phyloP scores from a whole-genome alignment of 495 filamentous ascomycete species.

The Aspergillus taichungensis region DNA sequence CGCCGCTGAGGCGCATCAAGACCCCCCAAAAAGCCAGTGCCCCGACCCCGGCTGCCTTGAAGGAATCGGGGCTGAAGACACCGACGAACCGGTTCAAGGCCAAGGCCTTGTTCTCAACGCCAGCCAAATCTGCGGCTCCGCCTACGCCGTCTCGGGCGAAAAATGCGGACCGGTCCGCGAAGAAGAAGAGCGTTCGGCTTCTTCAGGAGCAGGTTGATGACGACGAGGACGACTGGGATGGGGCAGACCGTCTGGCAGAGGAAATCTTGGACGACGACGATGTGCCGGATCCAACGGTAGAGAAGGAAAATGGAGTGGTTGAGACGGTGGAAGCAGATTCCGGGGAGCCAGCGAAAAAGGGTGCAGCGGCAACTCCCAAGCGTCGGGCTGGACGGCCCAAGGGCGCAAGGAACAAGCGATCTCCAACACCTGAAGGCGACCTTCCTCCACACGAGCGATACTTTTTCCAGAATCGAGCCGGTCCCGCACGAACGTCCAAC shows the following conservation, averaged over 20 bases:
- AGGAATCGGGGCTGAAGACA: slow-evolving; percentile 36
- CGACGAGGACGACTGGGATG: slow-evolving; percentile 68
- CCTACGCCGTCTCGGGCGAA: slow-evolving; percentile 48
- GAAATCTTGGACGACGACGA: slow-evolving; percentile 55
- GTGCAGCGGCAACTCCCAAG: slow-evolving; percentile 42
- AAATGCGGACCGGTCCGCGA: slow-evolving; percentile 73
- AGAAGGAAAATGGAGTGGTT: slow-evolving; percentile 30
- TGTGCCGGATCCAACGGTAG: slow-evolving; percentile 21
- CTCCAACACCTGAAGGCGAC: slow-evolving; percentile 69
- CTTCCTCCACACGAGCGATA: slow-evolving; percentile 84
- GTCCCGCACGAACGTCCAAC: slow-evolving; percentile 71
- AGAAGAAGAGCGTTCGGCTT: slow-evolving; percentile 72
- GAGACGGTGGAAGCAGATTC: slow-evolving; percentile 29
- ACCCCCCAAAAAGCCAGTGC: slow-evolving; percentile 33
- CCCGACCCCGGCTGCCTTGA: slow-evolving; percentile 25
- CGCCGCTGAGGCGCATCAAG: slow-evolving; percentile 21
- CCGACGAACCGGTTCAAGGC: slow-evolving; percentile 36
- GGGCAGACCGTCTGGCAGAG: slow-evolving; percentile 61
- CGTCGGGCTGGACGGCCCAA: slow-evolving; percentile 51
- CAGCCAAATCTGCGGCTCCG: slow-evolving; percentile 22
- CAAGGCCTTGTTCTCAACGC: slow-evolving; percentile 32
- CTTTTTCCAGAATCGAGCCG: slow-evolving; percentile 84
- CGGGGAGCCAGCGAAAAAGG: slow-evolving; percentile 18
- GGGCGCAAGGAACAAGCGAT: slow-evolving; percentile 54
- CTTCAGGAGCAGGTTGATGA: slow-evolving; percentile 52